Base-by-base conservation (phyloP, 345 rosid species). In the Kandelia obovata region DNA sequence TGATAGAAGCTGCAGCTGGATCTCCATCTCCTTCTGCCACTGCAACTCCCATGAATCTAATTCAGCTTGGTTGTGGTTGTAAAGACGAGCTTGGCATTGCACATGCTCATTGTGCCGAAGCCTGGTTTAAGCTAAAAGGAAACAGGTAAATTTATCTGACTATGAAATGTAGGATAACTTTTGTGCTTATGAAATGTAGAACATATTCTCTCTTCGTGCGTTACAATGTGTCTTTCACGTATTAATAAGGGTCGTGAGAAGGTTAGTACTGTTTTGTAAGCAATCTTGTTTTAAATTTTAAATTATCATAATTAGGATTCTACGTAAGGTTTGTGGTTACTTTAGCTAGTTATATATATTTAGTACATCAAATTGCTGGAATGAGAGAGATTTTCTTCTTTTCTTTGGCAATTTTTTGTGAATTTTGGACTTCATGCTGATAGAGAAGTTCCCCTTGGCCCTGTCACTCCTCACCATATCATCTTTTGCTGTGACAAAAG, bases 51-150 rank as follows among this genome's bases (percentile, higher is more conserved):
- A 53, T 27, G 52, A 92, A 82, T 34, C 76, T 94, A 73, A 86
- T 91, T 67, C 83, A 77, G 80, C 90, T 94, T 64, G 97, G 97
- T 53, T 94, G 98, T 79, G 86, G 85, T 11, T 94, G 98, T 76
- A 94, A 94, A 87, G 89, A 84, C 71, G 97, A 91, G 64, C 97
- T 94, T 25, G 92, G 91, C 68, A 78, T 82, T 74, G 92, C 92
- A 11, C 98, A 94, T 82, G 67, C 70, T 26, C 83, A 85, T 62
- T 94, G 97, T 65, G 98, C 96, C 0, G 96, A 94, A 83, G 86
- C 89, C 31, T 94, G 98, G 97, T 94, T 94, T 79, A 94, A 83
- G 81, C 83, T 88, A 21, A 89, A 80, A 87, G 95, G 96, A 78
- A 94, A 87, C 85, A 91, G 96, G 98, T 94, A 82, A 70, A 27